Conservation (phyloP, 2,329 filamentous ascomycete species). For the Phaeophleospora eucalypticola region DNA sequence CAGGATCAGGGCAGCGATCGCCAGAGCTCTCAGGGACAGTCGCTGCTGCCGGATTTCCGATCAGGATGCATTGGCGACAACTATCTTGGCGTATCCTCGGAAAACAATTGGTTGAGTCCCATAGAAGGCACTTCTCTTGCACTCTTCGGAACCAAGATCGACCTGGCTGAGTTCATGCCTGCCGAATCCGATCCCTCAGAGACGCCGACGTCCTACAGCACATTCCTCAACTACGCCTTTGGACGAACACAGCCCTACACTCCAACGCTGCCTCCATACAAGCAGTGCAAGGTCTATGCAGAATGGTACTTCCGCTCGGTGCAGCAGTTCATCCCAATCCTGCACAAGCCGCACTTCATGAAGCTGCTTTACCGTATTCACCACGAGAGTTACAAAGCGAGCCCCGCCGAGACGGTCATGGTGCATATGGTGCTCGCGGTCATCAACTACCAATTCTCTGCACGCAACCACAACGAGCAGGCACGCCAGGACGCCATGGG, state of each 20-base stretch:
- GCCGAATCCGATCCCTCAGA: slow-evolving; percentile 61
- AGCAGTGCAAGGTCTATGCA: slow-evolving; percentile 64
- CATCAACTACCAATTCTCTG: slow-evolving; percentile 73
- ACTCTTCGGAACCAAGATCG: slow-evolving; percentile 74
- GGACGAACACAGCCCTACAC: slow-evolving; percentile 54
- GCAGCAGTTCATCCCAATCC: slow-evolving; percentile 66
- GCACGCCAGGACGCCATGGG: slow-evolving; percentile 65
- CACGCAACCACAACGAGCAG: slow-evolving; percentile 57
- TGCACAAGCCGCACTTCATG: slow-evolving; percentile 74
- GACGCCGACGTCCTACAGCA: slow-evolving; percentile 62
- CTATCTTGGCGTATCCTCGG: slow-evolving; percentile 62
- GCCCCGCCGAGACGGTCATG: slow-evolving; percentile 62
- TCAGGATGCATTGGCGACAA: slow-evolving; percentile 53
- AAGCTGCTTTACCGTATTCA: slow-evolving; percentile 63
- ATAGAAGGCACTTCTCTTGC: slow-evolving; percentile 74
- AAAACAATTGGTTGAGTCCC: slow-evolving; percentile 63
- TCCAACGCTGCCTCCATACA: slow-evolving; percentile 59
- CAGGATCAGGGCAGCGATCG: slow-evolving; percentile 10
- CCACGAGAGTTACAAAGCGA: slow-evolving; percentile 57
- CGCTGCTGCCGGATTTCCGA: slow-evolving; percentile 44
- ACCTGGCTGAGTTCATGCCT: slow-evolving; percentile 68
- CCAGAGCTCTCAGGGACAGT: slow-evolving; percentile 10
- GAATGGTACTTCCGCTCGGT: slow-evolving; percentile 73
- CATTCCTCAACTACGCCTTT: slow-evolving; percentile 63
- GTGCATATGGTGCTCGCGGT: slow-evolving; percentile 77